Evolutionary conservation across 306 rosid species (phyloP), one percentile per base, ranked within the genome.

Genomic region (Biancaea sappan): DNA sequence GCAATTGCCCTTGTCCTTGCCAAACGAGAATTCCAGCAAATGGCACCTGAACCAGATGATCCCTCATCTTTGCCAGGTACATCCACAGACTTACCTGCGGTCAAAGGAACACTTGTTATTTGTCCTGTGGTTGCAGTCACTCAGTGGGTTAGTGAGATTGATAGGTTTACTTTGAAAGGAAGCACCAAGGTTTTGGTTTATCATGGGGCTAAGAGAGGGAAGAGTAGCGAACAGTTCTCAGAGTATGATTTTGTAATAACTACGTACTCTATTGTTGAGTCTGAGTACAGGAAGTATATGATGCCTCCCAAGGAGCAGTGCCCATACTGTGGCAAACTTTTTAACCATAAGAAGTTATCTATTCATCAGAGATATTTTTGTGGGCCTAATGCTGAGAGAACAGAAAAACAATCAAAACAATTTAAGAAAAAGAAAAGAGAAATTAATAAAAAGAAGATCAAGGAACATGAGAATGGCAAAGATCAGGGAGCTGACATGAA

Each of bases 1-100:
- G 97, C 98, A 15, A 94, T 94, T 80, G 84, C 98, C 9, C 96
- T 94, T 53, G 98, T 94, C 72, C 96, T 94, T 73, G 90, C 96
- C 32, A 87, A 87, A 77, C 92, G 88, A 25, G 91, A 87, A 18
- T 25, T 83, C 11, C 29, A 10, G 24, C 61, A 25, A 37, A 62
- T 50, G 74, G 43, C 25, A 56, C 15, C 66, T 79, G 95, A 83
- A 79, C 75, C 75, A 0, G 71, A 19, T 75, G 83, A 70, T 52
- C 51, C 74, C 69, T 71, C 82, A 29, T 19, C 74, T 40, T 43
- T 74, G 52, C 80, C 89, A 31, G 54, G 80, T 67, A 56, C 97
- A 66, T 93, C 97, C 31, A 69, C 62, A 50, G 66, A 75, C 60
- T 68, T 83, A 71, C 86, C 86, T 53, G 21, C 18, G 5, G 75